These are phyloP conservation scores for Mallotus nudiflorus DNA, from an alignment of 345 rosid genomes.

Conservation along the genomic window DNA sequence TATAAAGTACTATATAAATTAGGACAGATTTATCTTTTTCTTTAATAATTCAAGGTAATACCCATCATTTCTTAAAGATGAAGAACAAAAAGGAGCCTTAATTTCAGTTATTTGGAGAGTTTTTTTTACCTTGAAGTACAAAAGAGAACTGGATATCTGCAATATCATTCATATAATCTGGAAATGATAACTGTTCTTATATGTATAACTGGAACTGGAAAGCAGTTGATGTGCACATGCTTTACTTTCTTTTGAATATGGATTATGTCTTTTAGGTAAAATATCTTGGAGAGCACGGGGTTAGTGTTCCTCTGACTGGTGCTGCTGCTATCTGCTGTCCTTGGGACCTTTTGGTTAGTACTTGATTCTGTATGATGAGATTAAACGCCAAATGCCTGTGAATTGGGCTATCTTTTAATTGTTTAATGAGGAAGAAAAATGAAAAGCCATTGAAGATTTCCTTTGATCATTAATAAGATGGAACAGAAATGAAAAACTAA, in stretches of 20 bases:
- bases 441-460: too few species aligned
- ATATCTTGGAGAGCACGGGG: slow-evolving; percentile 42
- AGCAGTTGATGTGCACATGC: not conserved
- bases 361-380: not conserved
- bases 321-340: slow-evolving; percentile 46
- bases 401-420: not conserved
- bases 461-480: not conserved
- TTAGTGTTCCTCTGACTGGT: slow-evolving; percentile 32
- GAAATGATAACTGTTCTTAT: not conserved
- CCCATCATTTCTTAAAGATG: not conserved
- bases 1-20: too few species aligned
- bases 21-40: too few species aligned
- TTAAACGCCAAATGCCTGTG: not conserved
- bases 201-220: not conserved
- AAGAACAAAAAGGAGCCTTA: not conserved
- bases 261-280: slow-evolving; percentile 32
- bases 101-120: not conserved
- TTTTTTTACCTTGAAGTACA: too few species aligned
- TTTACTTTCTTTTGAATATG: slow-evolving; percentile 3
- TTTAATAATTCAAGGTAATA: too few species aligned
- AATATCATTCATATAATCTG: not conserved
- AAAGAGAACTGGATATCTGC: not conserved
- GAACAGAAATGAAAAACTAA: not conserved
- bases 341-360: slow-evolving; percentile 44
- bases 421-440: not conserved